phyloP scores from a whole-genome alignment of 768 basidiomycete species.

The Auriculariales sp. region DNA sequence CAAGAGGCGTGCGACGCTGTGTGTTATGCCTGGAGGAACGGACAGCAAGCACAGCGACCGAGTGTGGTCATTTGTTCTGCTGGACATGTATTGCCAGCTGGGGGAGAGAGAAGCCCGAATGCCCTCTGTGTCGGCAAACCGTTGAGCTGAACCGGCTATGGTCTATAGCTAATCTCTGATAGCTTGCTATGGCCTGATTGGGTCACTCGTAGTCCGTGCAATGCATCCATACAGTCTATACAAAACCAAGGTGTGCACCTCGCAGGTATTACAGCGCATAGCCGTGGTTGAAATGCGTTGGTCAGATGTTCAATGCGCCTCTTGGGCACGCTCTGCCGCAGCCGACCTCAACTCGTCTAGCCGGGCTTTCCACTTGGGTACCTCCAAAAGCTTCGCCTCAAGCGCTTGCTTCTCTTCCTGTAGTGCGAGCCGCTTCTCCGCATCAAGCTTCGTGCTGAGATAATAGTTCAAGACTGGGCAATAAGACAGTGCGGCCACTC shows the following conservation, averaged over 20 bases:
- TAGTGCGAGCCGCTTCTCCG: constrained; percentile 75
- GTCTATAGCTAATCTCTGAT: constrained; percentile 71
- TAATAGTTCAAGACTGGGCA: neutral
- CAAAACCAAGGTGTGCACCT: too few relatives aligned
- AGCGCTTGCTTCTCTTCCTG: constrained; percentile 90
- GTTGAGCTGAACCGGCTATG: constrained; percentile 53
- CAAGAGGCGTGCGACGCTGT: constrained; percentile 52
- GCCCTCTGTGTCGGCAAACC: constrained; percentile 73
- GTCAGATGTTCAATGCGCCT: too few relatives aligned
- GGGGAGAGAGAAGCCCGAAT: constrained; percentile 85
- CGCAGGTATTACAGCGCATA: too few relatives aligned
- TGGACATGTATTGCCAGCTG: constrained; percentile 84
- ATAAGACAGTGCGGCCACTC: constrained; percentile 17
- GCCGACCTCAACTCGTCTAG: constrained; percentile 49
- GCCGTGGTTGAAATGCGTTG: too few relatives aligned
- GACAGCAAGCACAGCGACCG: constrained; percentile 67
- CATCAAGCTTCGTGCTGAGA: constrained; percentile 70
- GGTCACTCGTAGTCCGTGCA: too few relatives aligned
- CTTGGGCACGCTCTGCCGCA: constrained; percentile 15
- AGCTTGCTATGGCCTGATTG: neutral
- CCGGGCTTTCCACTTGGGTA: constrained; percentile 72
- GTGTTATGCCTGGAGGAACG: constrained; percentile 78
- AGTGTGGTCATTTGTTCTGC: constrained; percentile 83
- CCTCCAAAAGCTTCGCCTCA: constrained; percentile 73
- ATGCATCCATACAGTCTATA: too few relatives aligned